Percentiles rank a stretch among this genome's conserved stretches.
Evolutionary conservation across 768 basidiomycete genomes (phyloP).

Genomic region (Pluteus cervinus): DNA sequence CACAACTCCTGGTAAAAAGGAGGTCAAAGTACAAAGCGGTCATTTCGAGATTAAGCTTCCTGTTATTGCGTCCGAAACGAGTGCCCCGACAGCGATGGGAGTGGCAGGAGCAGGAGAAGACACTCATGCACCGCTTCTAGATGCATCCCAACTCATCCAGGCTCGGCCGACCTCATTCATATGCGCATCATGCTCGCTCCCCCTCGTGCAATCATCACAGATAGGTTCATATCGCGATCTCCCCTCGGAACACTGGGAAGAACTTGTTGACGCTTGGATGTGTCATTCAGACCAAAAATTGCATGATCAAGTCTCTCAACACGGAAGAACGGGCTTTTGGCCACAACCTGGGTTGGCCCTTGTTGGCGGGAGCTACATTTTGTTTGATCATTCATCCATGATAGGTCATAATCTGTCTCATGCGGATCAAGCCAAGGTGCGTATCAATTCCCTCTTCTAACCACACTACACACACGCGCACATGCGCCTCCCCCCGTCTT

Average conservation of each 20-base stretch:
- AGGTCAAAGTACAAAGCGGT: constrained; percentile 45
- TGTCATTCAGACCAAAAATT: constrained; percentile 89
- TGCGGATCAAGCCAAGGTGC: constrained; percentile 45
- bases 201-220: constrained; percentile 54
- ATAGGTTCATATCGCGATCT: constrained; percentile 68
- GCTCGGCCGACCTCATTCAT: constrained; percentile 60
- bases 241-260: constrained; percentile 96
- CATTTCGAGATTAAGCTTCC: constrained; percentile 73
- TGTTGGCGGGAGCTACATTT: constrained; percentile 85
- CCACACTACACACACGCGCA: too few relatives aligned
- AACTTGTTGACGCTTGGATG: constrained; percentile 98
- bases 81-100: constrained; percentile 15
- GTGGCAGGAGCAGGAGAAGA: constrained; percentile 21
- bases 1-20: constrained; percentile 54
- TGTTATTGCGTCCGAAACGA: constrained; percentile 20
- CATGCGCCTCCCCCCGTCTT: constrained; percentile 6
- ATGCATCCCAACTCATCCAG: constrained; percentile 57
- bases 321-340: constrained; percentile 68
- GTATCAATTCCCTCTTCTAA: constrained; percentile 24
- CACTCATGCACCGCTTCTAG: constrained; percentile 45
- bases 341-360: constrained; percentile 66
- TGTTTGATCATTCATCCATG: constrained; percentile 64
- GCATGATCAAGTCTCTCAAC: constrained; percentile 58
- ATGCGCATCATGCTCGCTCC: constrained; percentile 76
- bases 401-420: constrained; percentile 46